Evolutionary conservation across 495 filamentous ascomycete genomes (phyloP).

Genomic region (Beverwykella pulmonaria): DNA sequence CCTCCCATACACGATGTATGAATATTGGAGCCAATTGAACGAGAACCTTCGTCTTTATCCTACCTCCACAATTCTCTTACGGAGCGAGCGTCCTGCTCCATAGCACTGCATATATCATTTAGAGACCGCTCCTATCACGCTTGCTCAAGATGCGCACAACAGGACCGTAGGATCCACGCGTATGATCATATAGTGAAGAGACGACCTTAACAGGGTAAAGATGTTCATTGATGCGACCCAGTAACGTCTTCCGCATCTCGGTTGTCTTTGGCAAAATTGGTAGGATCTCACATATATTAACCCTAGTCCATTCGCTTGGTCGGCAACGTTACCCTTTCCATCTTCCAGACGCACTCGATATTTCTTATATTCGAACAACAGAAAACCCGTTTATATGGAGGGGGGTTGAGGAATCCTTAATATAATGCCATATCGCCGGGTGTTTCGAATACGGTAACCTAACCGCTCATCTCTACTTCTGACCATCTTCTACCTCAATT

Average conservation of each 20-base stretch:
- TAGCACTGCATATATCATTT: too few species aligned
- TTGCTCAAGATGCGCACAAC: too few species aligned
- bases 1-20: too few species aligned
- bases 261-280: background rate
- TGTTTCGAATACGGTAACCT: background rate
- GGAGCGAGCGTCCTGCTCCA: too few species aligned
- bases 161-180: too few species aligned
- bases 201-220: background rate
- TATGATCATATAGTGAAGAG: too few species aligned
- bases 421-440: background rate
- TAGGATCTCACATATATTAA: conserved; percentile 6
- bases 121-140: too few species aligned
- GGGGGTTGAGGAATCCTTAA: background rate
- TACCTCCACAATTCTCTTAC: too few species aligned
- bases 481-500: background rate
- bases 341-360: conserved; percentile 1
- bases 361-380: background rate
- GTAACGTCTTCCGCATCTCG: background rate
- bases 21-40: too few species aligned
- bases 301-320: background rate
- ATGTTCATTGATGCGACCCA: background rate
- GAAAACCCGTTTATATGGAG: background rate
- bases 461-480: conserved; percentile 4
- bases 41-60: too few species aligned
- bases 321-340: background rate